Evolutionary conservation across 352 stramenopile genomes (phyloP), one percentile per base, ranked within the genome.

Genomic region (Phytophthora niederhauseri): DNA sequence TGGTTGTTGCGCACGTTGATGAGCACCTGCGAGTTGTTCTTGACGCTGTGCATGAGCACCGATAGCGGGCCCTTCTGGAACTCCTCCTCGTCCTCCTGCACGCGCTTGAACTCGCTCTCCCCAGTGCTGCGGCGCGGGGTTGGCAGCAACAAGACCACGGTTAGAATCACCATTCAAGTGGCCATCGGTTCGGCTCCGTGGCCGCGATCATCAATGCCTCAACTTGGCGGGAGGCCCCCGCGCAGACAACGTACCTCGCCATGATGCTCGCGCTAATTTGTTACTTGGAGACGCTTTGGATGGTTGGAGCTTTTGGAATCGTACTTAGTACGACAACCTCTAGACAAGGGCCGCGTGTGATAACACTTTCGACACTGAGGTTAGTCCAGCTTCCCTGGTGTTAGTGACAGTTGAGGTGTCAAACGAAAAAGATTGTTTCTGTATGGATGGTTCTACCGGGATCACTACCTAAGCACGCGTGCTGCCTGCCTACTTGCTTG

Each of bases 1-100:
- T 99, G 98, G 84, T 99, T 99, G 85, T 99, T 99, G 64, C 98
- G 90, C 54, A 99, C 94, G 84, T 99, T 99, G 75, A 99, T 98
- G 14, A 99, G 89, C 59, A 99, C 96, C 82, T 99, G 97, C 59
- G 94, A 98, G 73, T 98, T 99, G 66, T 97, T 98, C 78, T 98
- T 98, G 19, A 99, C 97, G 70, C 95, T 98, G 61, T 99, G 95
- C 89, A 98, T 98, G 54, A 99, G 87, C 61, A 99, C 92, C 30
- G 91, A 98, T 38, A 99, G 92, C 58, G 98, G 98, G 17, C 98
- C 98, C 56, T 97, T 98, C 71, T 98, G 94, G 75, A 99, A 98
- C 72, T 98, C 94, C 64, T 98, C 85, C 73, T 97, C 89, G 66
- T 96, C 84, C 70, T 96, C 83, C 78, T 96, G 81, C 64, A 93